Evolutionary conservation across 352 stramenopile species (phyloP).

Genomic region (Phytopythium mirpurense): DNA sequence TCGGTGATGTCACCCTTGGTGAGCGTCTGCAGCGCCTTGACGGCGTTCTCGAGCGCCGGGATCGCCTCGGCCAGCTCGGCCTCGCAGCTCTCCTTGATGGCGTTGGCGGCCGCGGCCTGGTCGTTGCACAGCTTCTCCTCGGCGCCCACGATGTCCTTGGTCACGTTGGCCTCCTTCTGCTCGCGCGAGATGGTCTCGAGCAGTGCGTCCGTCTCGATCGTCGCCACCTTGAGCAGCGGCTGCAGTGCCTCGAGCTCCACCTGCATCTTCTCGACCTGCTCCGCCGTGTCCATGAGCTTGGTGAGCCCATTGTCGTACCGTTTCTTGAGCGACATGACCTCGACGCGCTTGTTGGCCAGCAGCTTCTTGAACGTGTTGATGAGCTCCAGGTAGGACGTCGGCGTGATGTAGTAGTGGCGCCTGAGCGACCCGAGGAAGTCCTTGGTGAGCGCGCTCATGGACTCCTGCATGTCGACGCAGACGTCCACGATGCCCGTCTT

Average conservation of each 20-base stretch:
- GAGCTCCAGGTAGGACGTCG: slow-evolving; percentile 93
- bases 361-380: slow-evolving; percentile 96
- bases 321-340: slow-evolving; percentile 89
- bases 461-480: slow-evolving; percentile 94
- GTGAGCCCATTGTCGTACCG: slow-evolving; percentile 92
- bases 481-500: slow-evolving; percentile 91
- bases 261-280: slow-evolving; percentile 94
- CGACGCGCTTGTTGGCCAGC: slow-evolving; percentile 84
- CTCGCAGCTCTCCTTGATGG: slow-evolving; percentile 90
- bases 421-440: slow-evolving; percentile 86
- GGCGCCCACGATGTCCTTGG: slow-evolving; percentile 73
- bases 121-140: slow-evolving; percentile 86
- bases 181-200: slow-evolving; percentile 88
- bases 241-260: slow-evolving; percentile 90
- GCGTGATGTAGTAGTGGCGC: slow-evolving; percentile 95
- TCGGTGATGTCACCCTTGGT: slow-evolving; percentile 93
- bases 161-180: slow-evolving; percentile 86
- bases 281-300: slow-evolving; percentile 91
- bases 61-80: slow-evolving; percentile 91
- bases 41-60: slow-evolving; percentile 87
- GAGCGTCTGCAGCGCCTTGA: slow-evolving; percentile 91
- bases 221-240: slow-evolving; percentile 90
- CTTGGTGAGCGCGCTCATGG: slow-evolving; percentile 74
- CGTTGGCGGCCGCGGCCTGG: slow-evolving; percentile 83
- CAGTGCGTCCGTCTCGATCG: slow-evolving; percentile 86